Conservation (phyloP, 768 basidiomycete genomes). For the Tricholoma matsutake region DNA sequence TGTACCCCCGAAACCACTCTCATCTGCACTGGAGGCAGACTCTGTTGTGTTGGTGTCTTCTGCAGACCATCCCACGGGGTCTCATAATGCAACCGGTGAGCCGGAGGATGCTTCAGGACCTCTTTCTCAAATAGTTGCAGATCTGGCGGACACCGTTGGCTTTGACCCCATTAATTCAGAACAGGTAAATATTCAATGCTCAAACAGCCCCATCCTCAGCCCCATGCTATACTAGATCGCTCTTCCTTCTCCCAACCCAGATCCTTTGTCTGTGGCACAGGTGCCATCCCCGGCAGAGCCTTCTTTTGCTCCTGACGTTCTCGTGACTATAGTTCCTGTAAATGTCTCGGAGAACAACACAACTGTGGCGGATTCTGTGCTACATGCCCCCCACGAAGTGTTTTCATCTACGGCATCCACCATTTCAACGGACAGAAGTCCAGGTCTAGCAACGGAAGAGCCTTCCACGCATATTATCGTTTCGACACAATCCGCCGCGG, state of each 20-base stretch:
- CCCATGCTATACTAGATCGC: slow-evolving; percentile 20
- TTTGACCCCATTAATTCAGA: slow-evolving; percentile 27
- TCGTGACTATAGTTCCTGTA: slow-evolving; percentile 38
- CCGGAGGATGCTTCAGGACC: slow-evolving; percentile 9
- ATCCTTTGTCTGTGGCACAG: slow-evolving; percentile 19
- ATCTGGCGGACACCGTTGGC: slow-evolving; percentile 37
- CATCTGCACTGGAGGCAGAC: slow-evolving; percentile 1
- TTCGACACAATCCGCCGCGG: neutral
- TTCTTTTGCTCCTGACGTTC: slow-evolving; percentile 19
- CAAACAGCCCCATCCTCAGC: neutral
- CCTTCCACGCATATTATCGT: slow-evolving; percentile 5
- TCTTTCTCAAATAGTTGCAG: slow-evolving; percentile 31
- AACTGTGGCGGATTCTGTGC: slow-evolving; percentile 2
- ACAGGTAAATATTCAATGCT: slow-evolving; percentile 10
- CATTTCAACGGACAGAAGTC: neutral
- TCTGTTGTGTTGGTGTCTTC: neutral
- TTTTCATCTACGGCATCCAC: neutral
- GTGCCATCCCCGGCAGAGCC: slow-evolving; percentile 12
- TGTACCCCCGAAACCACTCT: slow-evolving; percentile 36
- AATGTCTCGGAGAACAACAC: slow-evolving; percentile 38
- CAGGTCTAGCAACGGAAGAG: slow-evolving; percentile 6
- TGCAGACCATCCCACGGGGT: neutral
- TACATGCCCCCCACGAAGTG: neutral
- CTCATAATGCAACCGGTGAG: slow-evolving; percentile 10
- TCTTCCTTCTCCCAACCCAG: slow-evolving; percentile 28